These are phyloP conservation scores for Coffea humblotiana DNA, from an alignment of 305 asterid genomes.

Conservation along the genomic window DNA sequence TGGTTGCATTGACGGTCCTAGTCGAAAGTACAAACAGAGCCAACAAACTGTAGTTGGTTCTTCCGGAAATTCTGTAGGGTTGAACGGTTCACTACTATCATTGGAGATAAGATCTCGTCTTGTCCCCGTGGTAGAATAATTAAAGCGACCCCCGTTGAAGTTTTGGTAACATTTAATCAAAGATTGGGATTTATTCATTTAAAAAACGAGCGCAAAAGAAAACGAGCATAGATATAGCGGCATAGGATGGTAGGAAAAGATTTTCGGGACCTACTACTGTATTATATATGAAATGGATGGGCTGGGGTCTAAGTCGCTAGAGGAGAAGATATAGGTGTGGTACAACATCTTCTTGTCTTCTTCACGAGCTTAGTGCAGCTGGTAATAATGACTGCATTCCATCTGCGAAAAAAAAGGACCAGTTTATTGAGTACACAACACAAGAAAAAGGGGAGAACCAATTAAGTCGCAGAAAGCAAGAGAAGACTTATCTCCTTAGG, in stretches of 20 bases:
- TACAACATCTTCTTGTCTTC: background rate
- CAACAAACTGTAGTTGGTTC: no score
- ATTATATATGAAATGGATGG: background rate
- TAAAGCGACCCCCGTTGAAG: no score
- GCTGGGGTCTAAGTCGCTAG: background rate
- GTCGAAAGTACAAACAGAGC: no score
- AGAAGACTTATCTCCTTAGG: conserved; percentile 18
- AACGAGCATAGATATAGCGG: no score
- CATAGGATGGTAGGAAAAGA: background rate
- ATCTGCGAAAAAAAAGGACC: background rate
- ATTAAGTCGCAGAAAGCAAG: background rate
- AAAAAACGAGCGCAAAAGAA: no score
- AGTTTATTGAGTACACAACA: background rate
- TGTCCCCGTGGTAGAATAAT: no score
- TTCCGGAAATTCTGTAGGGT: no score
- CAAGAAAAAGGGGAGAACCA: background rate
- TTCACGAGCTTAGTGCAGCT: background rate
- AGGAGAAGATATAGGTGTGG: background rate
- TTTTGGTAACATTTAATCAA: no score
- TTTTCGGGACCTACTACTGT: background rate
- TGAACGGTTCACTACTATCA: no score
- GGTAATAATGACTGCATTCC: background rate
- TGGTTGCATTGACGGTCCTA: no score
- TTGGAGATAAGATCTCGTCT: no score
- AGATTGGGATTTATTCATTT: no score